A percentile compares a stretch with the other conserved stretches of the same genome.
phyloP scores from a whole-genome alignment of 345 rosid species.

The Brassica cretica region DNA sequence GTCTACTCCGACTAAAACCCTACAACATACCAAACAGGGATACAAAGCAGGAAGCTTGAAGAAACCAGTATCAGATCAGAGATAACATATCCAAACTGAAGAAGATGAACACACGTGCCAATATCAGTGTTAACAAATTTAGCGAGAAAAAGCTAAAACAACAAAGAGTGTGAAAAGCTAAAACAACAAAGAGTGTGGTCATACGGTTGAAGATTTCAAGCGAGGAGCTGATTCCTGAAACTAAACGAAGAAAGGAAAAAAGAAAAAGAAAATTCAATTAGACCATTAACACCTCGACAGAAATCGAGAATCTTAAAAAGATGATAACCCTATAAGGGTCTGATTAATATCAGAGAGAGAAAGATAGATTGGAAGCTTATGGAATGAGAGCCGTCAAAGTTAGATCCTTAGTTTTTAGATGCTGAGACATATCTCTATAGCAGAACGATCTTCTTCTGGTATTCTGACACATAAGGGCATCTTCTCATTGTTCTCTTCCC shows the following conservation, averaged over 20 bases:
- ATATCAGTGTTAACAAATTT: constrained; percentile 22
- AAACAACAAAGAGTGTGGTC: neutral
- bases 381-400: constrained; percentile 33
- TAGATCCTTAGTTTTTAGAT: constrained; percentile 25
- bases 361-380: constrained; percentile 51
- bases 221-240: neutral
- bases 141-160: neutral
- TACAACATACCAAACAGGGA: constrained; percentile 21
- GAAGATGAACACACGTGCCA: constrained; percentile 17
- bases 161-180: no score
- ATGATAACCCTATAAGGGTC: neutral
- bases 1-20: constrained; percentile 27
- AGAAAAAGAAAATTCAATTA: neutral
- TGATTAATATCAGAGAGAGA: constrained; percentile 4
- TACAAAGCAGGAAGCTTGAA: constrained; percentile 25
- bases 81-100: constrained; percentile 40
- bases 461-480: constrained; percentile 83
- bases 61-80: constrained; percentile 47
- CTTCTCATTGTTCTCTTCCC: constrained; percentile 46
- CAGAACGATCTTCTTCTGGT: constrained; percentile 65
- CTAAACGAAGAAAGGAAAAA: neutral
- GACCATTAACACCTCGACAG: neutral
- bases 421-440: constrained; percentile 69
- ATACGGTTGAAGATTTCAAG: constrained; percentile 5
- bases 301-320: constrained; percentile 20